phyloP scores from a whole-genome alignment of 306 rosid genomes.

The Phaseolus lunatus region DNA sequence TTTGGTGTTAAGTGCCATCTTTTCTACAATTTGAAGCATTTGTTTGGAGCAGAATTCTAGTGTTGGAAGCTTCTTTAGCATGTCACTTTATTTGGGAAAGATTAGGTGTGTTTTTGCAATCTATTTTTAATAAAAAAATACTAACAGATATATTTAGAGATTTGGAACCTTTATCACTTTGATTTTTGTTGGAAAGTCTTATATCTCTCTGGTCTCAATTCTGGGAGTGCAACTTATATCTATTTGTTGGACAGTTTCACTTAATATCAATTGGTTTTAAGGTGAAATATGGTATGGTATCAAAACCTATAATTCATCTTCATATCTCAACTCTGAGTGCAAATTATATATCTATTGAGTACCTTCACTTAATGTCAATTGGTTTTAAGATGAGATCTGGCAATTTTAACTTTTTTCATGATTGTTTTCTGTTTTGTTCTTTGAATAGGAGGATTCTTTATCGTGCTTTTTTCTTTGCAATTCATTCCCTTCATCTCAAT shows the following conservation, averaged over 20 bases:
- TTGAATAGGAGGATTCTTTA: constrained; percentile 19
- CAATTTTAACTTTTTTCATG: constrained; percentile 1
- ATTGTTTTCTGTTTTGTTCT: constrained; percentile 1
- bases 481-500: constrained; percentile 12
- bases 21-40: constrained; percentile 19
- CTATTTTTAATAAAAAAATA: not conserved
- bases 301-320: no score
- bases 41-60: not conserved
- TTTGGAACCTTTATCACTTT: not conserved
- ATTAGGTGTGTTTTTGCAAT: constrained; percentile 4
- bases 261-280: no score
- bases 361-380: no score
- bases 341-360: no score
- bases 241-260: no score
- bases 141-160: not conserved
- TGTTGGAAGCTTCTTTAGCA: constrained; percentile 2
- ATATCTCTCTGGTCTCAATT: no score
- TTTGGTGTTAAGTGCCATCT: not conserved
- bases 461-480: not conserved
- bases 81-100: not conserved
- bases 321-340: no score
- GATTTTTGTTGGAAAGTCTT: no score
- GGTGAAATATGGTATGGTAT: no score
- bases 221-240: no score
- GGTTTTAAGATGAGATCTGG: no score